Evolutionary conservation across 1,284 basidiomycete species (phyloP).

Genomic region (Fomitopsis schrenkii): DNA sequence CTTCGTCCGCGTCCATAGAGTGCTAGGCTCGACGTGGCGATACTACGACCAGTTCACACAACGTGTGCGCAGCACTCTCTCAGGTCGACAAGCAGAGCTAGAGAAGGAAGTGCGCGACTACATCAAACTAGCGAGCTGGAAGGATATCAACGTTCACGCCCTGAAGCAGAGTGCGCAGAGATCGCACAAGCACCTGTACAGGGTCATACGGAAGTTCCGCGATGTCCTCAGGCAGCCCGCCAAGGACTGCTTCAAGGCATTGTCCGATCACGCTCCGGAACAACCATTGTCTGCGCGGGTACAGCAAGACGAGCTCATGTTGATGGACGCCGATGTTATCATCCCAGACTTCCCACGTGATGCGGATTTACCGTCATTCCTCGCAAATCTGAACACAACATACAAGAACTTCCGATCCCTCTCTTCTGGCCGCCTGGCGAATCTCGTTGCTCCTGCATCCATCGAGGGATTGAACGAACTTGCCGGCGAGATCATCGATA

Average conservation of each 20-base stretch:
- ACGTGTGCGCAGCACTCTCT: constrained; percentile 49
- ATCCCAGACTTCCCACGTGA: constrained; percentile 12
- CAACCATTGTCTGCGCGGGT: not conserved
- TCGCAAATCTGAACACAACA: constrained; percentile 40
- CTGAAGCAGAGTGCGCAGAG: constrained; percentile 89
- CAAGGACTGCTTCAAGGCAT: constrained; percentile 34
- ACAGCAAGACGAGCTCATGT: not conserved
- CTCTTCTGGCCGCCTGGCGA: constrained; percentile 37
- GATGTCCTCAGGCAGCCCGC: constrained; percentile 81
- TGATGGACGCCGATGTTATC: not conserved
- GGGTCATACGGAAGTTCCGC: constrained; percentile 90
- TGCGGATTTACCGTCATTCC: constrained; percentile 27
- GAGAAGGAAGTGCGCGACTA: constrained; percentile 85
- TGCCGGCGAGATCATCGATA: constrained; percentile 73
- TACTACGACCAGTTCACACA: constrained; percentile 68
- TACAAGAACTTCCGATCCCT: constrained; percentile 44
- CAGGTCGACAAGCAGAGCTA: constrained; percentile 55
- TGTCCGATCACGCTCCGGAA: constrained; percentile 36
- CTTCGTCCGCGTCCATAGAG: constrained; percentile 47
- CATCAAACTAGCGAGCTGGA: constrained; percentile 97
- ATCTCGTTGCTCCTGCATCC: constrained; percentile 36
- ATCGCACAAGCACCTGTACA: constrained; percentile 92
- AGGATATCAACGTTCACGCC: constrained; percentile 94
- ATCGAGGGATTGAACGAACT: constrained; percentile 54
- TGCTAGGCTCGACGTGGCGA: constrained; percentile 65